Conservation (phyloP, 2,329 filamentous ascomycete species). For the Aspergillus sp. region DNA sequence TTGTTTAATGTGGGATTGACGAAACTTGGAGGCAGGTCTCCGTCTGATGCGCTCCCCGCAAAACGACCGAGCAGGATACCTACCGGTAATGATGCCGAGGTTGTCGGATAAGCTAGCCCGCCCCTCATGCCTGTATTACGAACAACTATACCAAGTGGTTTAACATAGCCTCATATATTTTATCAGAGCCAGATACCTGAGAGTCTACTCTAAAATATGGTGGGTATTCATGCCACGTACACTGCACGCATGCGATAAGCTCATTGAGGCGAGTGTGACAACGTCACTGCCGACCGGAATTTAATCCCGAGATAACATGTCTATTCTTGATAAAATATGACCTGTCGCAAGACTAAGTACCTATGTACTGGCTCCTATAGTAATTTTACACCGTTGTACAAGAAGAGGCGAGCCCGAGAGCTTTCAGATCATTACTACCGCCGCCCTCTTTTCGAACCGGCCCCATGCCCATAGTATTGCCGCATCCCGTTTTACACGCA, state of each 20-base stretch:
- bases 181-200: not conserved
- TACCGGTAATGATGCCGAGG: conserved; percentile 10
- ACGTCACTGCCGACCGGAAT: not conserved
- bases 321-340: not conserved
- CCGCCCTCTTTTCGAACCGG: not conserved
- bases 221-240: not conserved
- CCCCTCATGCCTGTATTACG: not conserved
- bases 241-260: not conserved
- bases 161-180: not conserved
- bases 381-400: not conserved
- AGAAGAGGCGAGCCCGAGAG: not conserved
- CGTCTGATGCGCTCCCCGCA: conserved; percentile 1
- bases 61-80: too few relatives aligned
- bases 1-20: not conserved
- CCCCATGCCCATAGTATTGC: not conserved
- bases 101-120: conserved; percentile 8
- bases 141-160: not conserved
- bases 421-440: not conserved
- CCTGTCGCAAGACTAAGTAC: not conserved
- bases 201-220: not conserved
- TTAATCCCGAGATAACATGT: not conserved
- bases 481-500: conserved; percentile 1
- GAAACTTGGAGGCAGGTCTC: not conserved
- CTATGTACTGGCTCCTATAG: not conserved
- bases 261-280: not conserved